Conservation (phyloP, 768 basidiomycete genomes). For the Clitopilus passeckerianus region DNA sequence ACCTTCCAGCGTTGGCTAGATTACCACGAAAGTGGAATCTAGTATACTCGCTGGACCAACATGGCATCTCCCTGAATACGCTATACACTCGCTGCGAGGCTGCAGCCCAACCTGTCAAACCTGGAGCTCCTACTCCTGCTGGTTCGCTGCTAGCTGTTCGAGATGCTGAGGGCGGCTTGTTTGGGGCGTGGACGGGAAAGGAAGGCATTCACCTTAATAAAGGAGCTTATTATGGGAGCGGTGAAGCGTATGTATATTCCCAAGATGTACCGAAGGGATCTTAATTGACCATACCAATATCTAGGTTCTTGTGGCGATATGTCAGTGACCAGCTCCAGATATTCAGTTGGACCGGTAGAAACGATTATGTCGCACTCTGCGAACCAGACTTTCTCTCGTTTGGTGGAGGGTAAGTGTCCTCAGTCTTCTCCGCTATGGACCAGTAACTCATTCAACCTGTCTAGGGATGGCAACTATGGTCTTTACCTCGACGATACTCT, state of each 20-base stretch:
- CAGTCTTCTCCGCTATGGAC: slow-evolving; percentile 1
- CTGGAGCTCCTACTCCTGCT: slow-evolving; percentile 20
- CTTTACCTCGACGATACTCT: slow-evolving; percentile 83
- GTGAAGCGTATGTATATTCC: slow-evolving; percentile 65
- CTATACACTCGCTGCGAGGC: slow-evolving; percentile 67
- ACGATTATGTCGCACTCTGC: slow-evolving; percentile 87
- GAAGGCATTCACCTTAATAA: slow-evolving; percentile 60
- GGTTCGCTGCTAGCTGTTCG: slow-evolving; percentile 59
- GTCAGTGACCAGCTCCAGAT: slow-evolving; percentile 45
- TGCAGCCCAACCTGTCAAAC: slow-evolving; percentile 19
- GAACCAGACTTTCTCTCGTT: slow-evolving; percentile 79
- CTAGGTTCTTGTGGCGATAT: slow-evolving; percentile 76
- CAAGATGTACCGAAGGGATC: neutral
- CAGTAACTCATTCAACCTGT: neutral
- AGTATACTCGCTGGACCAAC: slow-evolving; percentile 89
- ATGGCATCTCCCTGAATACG: slow-evolving; percentile 89
- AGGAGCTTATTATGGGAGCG: slow-evolving; percentile 79
- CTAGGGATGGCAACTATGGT: slow-evolving; percentile 85
- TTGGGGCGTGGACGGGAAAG: slow-evolving; percentile 85
- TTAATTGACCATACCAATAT: neutral
- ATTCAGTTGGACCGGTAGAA: slow-evolving; percentile 83
- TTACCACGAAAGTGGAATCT: slow-evolving; percentile 72
- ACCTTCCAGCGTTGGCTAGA: slow-evolving; percentile 70
- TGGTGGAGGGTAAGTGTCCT: slow-evolving; percentile 76
- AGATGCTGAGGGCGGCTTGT: slow-evolving; percentile 59